Percentiles rank a stretch among this genome's conserved stretches.
phyloP scores from a whole-genome alignment of 1,284 basidiomycete genomes.

The Athelia psychrophila region DNA sequence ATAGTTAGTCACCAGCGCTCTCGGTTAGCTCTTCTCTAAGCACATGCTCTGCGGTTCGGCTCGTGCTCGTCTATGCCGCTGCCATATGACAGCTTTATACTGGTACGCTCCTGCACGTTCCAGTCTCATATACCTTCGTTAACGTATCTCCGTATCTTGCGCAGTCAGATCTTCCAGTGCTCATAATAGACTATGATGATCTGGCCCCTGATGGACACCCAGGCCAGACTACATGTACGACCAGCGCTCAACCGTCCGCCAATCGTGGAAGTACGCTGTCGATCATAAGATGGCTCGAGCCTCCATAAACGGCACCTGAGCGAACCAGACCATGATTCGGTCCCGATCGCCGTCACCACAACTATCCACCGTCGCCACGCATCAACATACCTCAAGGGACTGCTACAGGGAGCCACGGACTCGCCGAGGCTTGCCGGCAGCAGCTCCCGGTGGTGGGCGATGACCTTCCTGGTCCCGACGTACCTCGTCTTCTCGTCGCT shows the following conservation, averaged over 20 bases:
- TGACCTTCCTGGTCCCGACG: constrained; percentile 75
- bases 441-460: constrained; percentile 74
- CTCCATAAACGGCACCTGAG: constrained; percentile 49
- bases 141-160: constrained; percentile 1
- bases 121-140: constrained; percentile 7
- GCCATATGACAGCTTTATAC: constrained; percentile 85
- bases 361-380: constrained; percentile 19
- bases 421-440: constrained; percentile 80
- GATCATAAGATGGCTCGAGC: constrained; percentile 67
- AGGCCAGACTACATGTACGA: constrained; percentile 54
- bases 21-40: constrained; percentile 82
- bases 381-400: constrained; percentile 17
- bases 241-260: constrained; percentile 36
- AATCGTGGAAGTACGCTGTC: constrained; percentile 44
- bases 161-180: constrained; percentile 71
- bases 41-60: constrained; percentile 87
- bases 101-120: constrained; percentile 45
- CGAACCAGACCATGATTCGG: constrained; percentile 45
- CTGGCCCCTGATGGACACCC: constrained; percentile 72
- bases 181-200: constrained; percentile 86
- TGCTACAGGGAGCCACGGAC: constrained; percentile 67
- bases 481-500: constrained; percentile 81
- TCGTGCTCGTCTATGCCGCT: constrained; percentile 82
- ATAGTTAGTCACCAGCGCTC: constrained; percentile 70
- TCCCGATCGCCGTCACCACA: constrained; percentile 59